Base-by-base conservation (phyloP, 306 rosid species). In the Ammopiptanthus mongolicus region DNA sequence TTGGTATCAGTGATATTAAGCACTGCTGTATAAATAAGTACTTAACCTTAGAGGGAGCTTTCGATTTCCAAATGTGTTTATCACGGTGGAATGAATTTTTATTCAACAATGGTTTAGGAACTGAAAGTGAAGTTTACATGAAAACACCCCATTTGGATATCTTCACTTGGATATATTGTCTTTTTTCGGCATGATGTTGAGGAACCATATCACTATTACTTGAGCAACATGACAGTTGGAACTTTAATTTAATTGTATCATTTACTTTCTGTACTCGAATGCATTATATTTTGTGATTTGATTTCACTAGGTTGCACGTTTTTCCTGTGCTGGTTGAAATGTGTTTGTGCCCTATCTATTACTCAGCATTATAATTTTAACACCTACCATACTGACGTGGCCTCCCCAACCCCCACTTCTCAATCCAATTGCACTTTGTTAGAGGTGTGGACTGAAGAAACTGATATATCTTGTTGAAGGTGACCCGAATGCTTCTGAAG, bases 401-500 rank as follows among this genome's bases (percentile, higher is more conserved):
- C 44, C 36, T 79, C 22, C 58, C 52, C 18, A 13, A 47, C 3
- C 39, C 65, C 60, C 11, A 23, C 58, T 58, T 59, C 33, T 48
- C 8, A 61, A 52, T 82, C 63, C 17, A 74, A 36, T 77, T 85
- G 81, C 70, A 28, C 56, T 56, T 78, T 80, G 79, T 51, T 51
- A 91, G 98, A 90, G 98, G 82, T 95, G 96, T 76, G 98, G 98
- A 63, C 84, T 95, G 60, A 91, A 87, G 83, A 95, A 87, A 84
- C 83, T 91, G 87, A 90, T 95, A 81, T 95, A 95, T 90, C 91
- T 95, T 6, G 97, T 95, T 78, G 97, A 95, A 85, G 98, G 98
- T 67, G 98, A 94, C 73, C 95, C 96, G 74, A 91, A 94, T 88
- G 67, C 93, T 78, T 90, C 95, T 33, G 97, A 94, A 87, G 97